Evolutionary conservation across 805 yeast species (phyloP).

Genomic region (Candida endomychidarum): DNA sequence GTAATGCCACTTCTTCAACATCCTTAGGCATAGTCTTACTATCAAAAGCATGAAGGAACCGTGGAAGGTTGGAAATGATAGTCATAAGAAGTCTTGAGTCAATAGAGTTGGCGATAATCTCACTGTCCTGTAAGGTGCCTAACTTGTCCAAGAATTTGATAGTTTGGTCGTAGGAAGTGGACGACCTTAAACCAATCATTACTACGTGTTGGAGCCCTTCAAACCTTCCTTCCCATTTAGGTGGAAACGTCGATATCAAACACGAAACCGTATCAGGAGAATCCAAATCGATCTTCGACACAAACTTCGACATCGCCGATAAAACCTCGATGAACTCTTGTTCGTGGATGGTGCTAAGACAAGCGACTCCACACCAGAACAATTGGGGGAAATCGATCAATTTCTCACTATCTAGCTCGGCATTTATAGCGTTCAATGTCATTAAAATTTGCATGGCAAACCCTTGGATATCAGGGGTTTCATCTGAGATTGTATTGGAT

Average conservation of each 20-base stretch:
- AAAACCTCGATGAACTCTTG: conserved; percentile 88
- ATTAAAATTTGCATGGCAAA: conserved; percentile 95
- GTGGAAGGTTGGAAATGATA: conserved; percentile 74
- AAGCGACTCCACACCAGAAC: conserved; percentile 94
- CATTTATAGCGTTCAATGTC: conserved; percentile 91
- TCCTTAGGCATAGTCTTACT: conserved; percentile 48
- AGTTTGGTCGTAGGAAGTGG: conserved; percentile 76
- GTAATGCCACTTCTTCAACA: conserved; percentile 40
- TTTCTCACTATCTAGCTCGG: conserved; percentile 76
- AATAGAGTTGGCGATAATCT: conserved; percentile 67
- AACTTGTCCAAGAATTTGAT: conserved; percentile 71
- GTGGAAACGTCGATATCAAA: conserved; percentile 83
- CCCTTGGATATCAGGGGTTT: conserved; percentile 86
- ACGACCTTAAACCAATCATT: conserved; percentile 79
- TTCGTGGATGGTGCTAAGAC: conserved; percentile 86
- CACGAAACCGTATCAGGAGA: conserved; percentile 84
- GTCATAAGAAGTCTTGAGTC: conserved; percentile 70
- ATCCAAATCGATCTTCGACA: conserved; percentile 82
- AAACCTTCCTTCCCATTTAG: conserved; percentile 93
- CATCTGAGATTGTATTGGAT: conserved; percentile 91
- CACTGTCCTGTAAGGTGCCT: conserved; percentile 64
- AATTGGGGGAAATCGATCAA: conserved; percentile 87
- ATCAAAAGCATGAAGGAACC: conserved; percentile 81
- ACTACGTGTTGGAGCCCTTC: conserved; percentile 83
- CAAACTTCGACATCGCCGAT: conserved; percentile 76